Percentiles rank a stretch among this genome's conserved stretches.
Evolutionary conservation across 352 stramenopile genomes (phyloP).

Genomic region (Phytophthora nicotianae): DNA sequence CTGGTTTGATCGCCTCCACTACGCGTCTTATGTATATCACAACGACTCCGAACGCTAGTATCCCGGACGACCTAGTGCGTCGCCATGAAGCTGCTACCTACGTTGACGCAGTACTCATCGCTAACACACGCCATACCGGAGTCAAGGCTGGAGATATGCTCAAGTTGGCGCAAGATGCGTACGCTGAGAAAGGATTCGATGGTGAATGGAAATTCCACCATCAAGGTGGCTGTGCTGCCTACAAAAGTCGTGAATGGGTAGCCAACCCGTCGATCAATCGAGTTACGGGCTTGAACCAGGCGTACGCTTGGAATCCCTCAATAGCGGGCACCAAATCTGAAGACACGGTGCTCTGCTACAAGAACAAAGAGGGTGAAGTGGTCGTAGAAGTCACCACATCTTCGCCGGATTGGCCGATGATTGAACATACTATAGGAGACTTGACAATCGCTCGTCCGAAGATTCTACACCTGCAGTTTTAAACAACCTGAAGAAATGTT

Average conservation of each 20-base stretch:
- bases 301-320: slow-evolving; percentile 77
- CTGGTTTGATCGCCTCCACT: slow-evolving; percentile 63
- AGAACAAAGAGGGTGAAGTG: slow-evolving; percentile 23
- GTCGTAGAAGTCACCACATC: slow-evolving; percentile 65
- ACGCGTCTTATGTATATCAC: slow-evolving; percentile 76
- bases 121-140: slow-evolving; percentile 39
- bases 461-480: slow-evolving; percentile 68
- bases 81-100: slow-evolving; percentile 74
- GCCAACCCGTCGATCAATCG: slow-evolving; percentile 48
- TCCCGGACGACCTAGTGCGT: slow-evolving; percentile 49
- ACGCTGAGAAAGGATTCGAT: slow-evolving; percentile 55
- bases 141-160: slow-evolving; percentile 53
- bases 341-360: slow-evolving; percentile 63
- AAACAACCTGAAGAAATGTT: slow-evolving; percentile 13
- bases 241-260: slow-evolving; percentile 79
- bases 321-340: slow-evolving; percentile 77
- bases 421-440: slow-evolving; percentile 58
- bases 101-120: slow-evolving; percentile 66
- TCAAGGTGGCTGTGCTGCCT: slow-evolving; percentile 66
- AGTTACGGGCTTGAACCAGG: slow-evolving; percentile 52
- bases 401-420: slow-evolving; percentile 54
- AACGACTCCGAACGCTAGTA: slow-evolving; percentile 32
- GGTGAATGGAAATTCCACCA: slow-evolving; percentile 74
- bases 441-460: slow-evolving; percentile 51
- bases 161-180: slow-evolving; percentile 58